Percentiles rank a stretch among this genome's conserved stretches.
Conservation (phyloP, 2,329 filamentous ascomycete species). For the Penicillium thymicola region DNA sequence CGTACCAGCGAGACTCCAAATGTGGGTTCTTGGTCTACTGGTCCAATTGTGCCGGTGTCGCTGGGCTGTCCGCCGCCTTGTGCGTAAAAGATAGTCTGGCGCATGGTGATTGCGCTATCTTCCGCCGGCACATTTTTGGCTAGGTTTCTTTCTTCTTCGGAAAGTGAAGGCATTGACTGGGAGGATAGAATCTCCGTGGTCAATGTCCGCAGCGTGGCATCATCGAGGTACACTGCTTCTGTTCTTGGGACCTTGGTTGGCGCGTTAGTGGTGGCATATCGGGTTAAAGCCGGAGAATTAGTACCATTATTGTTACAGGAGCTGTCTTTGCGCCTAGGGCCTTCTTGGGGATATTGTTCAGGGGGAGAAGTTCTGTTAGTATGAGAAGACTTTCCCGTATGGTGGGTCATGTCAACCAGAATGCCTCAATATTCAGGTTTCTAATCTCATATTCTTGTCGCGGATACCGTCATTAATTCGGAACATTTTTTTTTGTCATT, state of each 20-base stretch:
- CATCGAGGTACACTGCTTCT: constrained; percentile 28
- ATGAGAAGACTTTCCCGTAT: not conserved
- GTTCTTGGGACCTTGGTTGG: constrained; percentile 9
- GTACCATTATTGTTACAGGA: not conserved
- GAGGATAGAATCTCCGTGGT: constrained; percentile 22
- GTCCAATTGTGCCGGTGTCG: constrained; percentile 25
- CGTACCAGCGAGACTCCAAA: constrained; percentile 29
- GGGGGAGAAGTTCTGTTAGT: not conserved
- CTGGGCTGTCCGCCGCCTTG: constrained; percentile 30
- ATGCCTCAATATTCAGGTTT: not conserved
- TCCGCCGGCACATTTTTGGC: constrained; percentile 16
- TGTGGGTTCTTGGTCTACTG: constrained; percentile 3
- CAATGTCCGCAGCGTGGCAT: constrained; percentile 20
- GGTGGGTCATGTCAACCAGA: constrained; percentile 1
- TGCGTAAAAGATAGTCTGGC: constrained; percentile 29
- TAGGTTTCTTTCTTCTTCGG: constrained; percentile 20
- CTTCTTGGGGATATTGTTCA: not conserved
- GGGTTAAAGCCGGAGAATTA: not conserved
- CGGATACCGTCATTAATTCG: not conserved
- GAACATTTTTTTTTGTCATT: not conserved
- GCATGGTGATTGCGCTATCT: constrained; percentile 22
- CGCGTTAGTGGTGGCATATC: not conserved
- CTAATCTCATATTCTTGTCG: not conserved
- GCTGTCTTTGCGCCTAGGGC: not conserved
- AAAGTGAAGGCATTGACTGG: constrained; percentile 18